Evolutionary conservation across 345 rosid species (phyloP), one percentile per base, ranked within the genome.

Genomic region (Lepidium didymum): DNA sequence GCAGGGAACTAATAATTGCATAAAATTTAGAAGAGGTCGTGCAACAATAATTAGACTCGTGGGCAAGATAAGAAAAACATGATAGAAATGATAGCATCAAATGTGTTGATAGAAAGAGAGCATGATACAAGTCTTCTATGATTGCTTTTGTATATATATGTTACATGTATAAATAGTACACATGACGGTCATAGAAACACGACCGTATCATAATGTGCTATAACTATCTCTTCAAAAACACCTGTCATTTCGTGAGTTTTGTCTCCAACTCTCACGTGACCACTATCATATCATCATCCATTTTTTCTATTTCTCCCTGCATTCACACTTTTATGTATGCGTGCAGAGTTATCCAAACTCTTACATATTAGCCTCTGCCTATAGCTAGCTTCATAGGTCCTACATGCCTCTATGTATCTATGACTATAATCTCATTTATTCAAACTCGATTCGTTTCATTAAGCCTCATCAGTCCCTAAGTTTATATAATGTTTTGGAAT

Each of bases 141-240:
- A 60, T 37, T 68, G 37, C 14, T 14, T 16, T 45, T 45, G 21
- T 35, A 58, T 25, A 40, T 50, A 31, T 12, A 73, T 15, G 56
- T 12, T 50, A 40, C 67, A 65, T 50, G 58, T 41, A 58, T 44
- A 67, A 52, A 67, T 60, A 67, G 78, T 60, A 74, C 68, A 45
- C 68, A 61, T 61, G 73, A 45, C 52, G 41, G 31, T 53, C 73
- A 74, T 25, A 67, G 63, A 60, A 15, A 60, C 70, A 64, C 57
- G 44, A 74, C 33, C 35, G 14, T 59, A 36, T 55, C 18, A 63
- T 34, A 36, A 36, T 37, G 36, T 56, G 70, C 23, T 29, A 29
- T 19, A 16, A 57, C 37, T 18, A 50, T 67, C 60, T 59, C 57
- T 34, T 29, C 54, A 19, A 47, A 47, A 73, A 50, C 33, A 40